Evolutionary conservation across 2,329 filamentous ascomycete species (phyloP), one percentile per base, ranked within the genome.

Genomic region (Stromatinia cepivora): DNA sequence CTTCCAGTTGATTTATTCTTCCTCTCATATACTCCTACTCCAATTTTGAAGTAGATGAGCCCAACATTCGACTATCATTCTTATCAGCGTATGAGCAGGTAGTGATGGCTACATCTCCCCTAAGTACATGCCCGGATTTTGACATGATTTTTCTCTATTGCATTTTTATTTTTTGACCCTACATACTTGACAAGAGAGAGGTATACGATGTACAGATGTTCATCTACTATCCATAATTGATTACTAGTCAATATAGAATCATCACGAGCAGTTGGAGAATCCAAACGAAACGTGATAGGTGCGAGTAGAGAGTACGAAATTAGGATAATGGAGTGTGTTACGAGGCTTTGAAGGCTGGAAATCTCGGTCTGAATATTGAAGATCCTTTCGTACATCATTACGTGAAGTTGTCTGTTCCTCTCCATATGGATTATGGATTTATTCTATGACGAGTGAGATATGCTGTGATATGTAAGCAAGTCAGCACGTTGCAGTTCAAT

Each of bases 1-100:
- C 82, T 77, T 87, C 85, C 0, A 88, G 84, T 28, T 84, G 81
- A 76, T 82, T 83, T 50, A 87, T 79, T 62, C 85, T 79, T 17
- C 83, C 83, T 25, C 84, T 82, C 84, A 87, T 84, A 77, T 82
- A 81, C 77, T 81, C 83, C 22, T 67, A 54, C 62, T 73, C 72
- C 11, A 69, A 67, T 17, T 65, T 69, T 20, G 64, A 69, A 65
- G 67, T 71, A 22, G 65, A 54, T 6, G 61, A 31, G 48, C 25
- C 36, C 42, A 79, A 74, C 59, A 75, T 76, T 66, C 77, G 78
- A 74, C 81, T 81, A 71, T 79, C 80, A 2, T 81, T 81, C 72
- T 81, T 81, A 28, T 85, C 84, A 52, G 83, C 84, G 76, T 87
- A 87, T 13, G 79, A 75, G 75, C 85, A 87, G 13, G 72, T 65